These are phyloP conservation scores for Fistulinella cinereoalba DNA, from an alignment of 1,284 basidiomycete genomes.

Conservation along the genomic window DNA sequence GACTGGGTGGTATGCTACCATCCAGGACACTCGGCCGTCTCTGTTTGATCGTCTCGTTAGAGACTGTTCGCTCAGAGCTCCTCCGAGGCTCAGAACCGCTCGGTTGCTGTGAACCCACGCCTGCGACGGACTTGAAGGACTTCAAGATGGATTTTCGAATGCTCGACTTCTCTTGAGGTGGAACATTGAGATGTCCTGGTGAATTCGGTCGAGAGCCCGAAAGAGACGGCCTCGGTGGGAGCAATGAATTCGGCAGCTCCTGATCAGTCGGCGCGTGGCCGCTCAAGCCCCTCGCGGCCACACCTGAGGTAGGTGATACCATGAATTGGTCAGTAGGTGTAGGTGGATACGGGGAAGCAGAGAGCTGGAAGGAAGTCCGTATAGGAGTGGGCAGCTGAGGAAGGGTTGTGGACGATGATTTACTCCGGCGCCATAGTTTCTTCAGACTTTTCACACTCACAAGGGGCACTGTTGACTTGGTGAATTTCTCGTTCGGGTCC, in stretches of 20 bases:
- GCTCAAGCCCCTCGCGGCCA: slow-evolving; percentile 10
- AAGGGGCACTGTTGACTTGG: slow-evolving; percentile 31
- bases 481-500: slow-evolving; percentile 18
- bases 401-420: slow-evolving; percentile 42
- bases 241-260: slow-evolving; percentile 59
- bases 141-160: slow-evolving; percentile 72
- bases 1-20: slow-evolving; percentile 41
- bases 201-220: slow-evolving; percentile 23
- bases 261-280: slow-evolving; percentile 59
- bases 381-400: slow-evolving; percentile 31
- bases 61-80: slow-evolving; percentile 31
- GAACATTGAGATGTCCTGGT: slow-evolving; percentile 19
- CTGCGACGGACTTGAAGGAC: slow-evolving; percentile 48
- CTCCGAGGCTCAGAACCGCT: slow-evolving; percentile 31
- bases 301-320: slow-evolving; percentile 11
- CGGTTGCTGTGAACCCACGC: slow-evolving; percentile 26
- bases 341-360: slow-evolving; percentile 11
- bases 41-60: slow-evolving; percentile 32
- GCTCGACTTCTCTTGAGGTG: slow-evolving; percentile 35
- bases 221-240: slow-evolving; percentile 26
- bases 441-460: slow-evolving; percentile 70
- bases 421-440: slow-evolving; percentile 72
- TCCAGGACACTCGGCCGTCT: slow-evolving; percentile 43
- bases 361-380: slow-evolving; percentile 22
- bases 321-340: slow-evolving; percentile 25